Evolutionary conservation across 441 rosid species (phyloP).

Genomic region (Breynia disticha): DNA sequence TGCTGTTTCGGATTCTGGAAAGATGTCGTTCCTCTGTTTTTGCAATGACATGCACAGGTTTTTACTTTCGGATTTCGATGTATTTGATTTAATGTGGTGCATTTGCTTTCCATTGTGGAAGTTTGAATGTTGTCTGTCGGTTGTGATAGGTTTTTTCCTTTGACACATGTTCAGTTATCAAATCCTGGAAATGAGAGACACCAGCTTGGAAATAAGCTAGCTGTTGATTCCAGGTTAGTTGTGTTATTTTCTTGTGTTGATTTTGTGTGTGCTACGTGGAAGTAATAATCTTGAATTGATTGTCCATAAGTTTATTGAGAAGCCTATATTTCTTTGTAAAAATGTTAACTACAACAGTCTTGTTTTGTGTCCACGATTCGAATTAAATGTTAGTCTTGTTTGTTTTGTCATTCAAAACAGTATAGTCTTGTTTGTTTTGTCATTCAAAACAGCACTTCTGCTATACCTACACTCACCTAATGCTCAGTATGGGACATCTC

Average conservation of each 20-base stretch:
- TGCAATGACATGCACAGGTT: conserved; percentile 98
- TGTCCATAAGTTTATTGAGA: too few relatives aligned
- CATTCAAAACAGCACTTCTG: too few relatives aligned
- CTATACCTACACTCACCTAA: too few relatives aligned
- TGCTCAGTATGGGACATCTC: too few relatives aligned
- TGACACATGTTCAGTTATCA: conserved; percentile 74
- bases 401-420: too few relatives aligned
- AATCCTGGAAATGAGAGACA: conserved; percentile 68
- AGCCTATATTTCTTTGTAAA: too few relatives aligned
- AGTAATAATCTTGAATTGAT: too few relatives aligned
- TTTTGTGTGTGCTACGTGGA: too few relatives aligned
- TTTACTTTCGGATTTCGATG: conserved; percentile 14
- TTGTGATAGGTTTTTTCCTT: conserved; percentile 72
- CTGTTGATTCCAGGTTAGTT: conserved; percentile 73
- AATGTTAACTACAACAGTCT: too few relatives aligned
- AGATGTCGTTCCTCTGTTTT: conserved; percentile 83
- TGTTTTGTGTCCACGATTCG: too few relatives aligned
- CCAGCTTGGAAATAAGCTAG: conserved; percentile 83
- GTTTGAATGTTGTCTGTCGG: conserved; percentile 6
- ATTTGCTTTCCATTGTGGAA: neutral
- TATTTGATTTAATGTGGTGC: conserved; percentile 7
- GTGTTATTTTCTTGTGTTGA: conserved; percentile 6
- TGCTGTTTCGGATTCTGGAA: conserved; percentile 94
- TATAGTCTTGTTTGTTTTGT: too few relatives aligned
- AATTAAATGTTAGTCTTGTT: too few relatives aligned